These are phyloP conservation scores for Xylaria sp. DNA, from an alignment of 2,329 filamentous ascomycete genomes.

Conservation along the genomic window DNA sequence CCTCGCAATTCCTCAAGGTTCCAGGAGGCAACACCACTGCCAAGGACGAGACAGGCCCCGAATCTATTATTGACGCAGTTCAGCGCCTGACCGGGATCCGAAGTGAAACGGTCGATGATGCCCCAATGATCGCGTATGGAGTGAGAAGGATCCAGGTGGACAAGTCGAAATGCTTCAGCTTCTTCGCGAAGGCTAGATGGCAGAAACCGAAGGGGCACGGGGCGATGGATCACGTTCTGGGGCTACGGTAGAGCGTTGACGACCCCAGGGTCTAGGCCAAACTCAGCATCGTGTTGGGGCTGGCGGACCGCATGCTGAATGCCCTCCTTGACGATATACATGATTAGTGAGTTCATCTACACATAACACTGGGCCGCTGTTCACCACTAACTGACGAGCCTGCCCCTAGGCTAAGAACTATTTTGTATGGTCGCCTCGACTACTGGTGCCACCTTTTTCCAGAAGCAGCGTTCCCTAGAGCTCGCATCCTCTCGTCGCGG, in stretches of 20 bases:
- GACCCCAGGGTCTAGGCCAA: constrained; percentile 1
- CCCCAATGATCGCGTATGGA: neutral
- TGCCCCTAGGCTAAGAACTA: neutral
- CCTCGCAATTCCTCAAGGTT: neutral
- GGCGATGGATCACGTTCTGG: neutral
- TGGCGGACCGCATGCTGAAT: constrained; percentile 1
- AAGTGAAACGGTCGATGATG: neutral
- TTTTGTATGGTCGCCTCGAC: constrained; percentile 8
- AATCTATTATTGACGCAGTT: neutral
- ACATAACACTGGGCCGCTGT: neutral
- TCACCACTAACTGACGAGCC: neutral
- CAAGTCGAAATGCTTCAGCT: neutral
- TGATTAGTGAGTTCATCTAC: neutral
- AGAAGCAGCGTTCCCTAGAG: neutral
- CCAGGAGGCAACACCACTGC: neutral
- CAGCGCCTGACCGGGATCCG: neutral
- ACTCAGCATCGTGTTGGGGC: neutral
- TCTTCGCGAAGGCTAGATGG: neutral
- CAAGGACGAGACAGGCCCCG: neutral
- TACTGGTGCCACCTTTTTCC: neutral
- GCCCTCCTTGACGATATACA: neutral
- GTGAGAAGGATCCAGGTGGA: neutral
- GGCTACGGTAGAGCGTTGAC: constrained; percentile 1
- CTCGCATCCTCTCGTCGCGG: neutral
- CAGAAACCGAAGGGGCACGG: neutral